Evolutionary conservation across 2,329 filamentous ascomycete species (phyloP), one percentile per base, ranked within the genome.

Genomic region (Chrysosphaeria jannelii): DNA sequence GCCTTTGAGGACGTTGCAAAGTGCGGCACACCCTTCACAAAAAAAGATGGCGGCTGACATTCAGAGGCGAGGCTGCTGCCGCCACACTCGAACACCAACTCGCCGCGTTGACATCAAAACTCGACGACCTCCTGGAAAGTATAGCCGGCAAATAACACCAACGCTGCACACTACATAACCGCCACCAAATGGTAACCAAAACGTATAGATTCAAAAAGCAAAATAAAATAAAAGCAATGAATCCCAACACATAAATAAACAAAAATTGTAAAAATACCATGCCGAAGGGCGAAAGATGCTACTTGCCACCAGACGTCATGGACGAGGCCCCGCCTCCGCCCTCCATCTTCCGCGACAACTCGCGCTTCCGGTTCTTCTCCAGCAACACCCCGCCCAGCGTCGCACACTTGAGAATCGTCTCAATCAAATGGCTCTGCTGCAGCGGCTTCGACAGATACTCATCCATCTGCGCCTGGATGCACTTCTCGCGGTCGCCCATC

Each of bases 381-480:
- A 81, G 56, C 25, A 88, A 52, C 23, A 69, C 68, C 21, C 75
- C 70, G 27, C 81, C 78, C 16, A 93, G 64, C 4, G 85, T 91
- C 8, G 78, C 81, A 40, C 81, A 93, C 43, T 91, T 90, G 32
- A 93, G 59, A 29, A 97, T 93, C 5, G 33, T 34, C 29, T 34
- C 32, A 14, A 34, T 34, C 14, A 35, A 30, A 27, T 34, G 33
- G 33, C 30, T 35, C 27, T 35, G 33, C 28, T 34, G 32, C 23
- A 35, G 29, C 8, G 32, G 33, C 31, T 97, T 97, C 10, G 81
- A 90, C 20, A 97, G 53, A 40, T 97, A 97, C 44, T 97, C 85
- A 42, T 97, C 85, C 85, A 97, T 97, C 48, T 93, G 78, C 7
- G 81, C 85, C 41, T 90, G 76, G 30, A 97, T 88, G 44, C 85